A percentile compares a stretch with the other conserved stretches of the same genome.
Evolutionary conservation across 2,329 filamentous ascomycete species (phyloP).

Genomic region (Xylaria sp.): DNA sequence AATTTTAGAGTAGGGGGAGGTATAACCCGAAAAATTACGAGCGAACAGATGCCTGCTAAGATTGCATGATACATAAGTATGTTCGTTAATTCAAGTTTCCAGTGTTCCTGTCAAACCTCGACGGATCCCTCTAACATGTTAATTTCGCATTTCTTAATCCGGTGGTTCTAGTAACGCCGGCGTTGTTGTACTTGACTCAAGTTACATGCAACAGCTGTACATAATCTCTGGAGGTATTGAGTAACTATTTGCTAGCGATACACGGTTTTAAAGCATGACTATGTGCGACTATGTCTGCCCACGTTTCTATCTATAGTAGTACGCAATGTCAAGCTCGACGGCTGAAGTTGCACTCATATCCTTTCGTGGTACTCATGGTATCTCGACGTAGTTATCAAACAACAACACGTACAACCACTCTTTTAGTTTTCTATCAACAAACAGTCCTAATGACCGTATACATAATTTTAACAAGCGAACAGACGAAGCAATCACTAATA

Average conservation of each 20-base stretch:
- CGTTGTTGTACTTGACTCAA: not conserved
- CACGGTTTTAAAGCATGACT: not conserved
- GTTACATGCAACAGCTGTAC: not conserved
- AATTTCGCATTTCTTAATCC: not conserved
- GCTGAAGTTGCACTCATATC: not conserved
- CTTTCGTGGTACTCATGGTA: not conserved
- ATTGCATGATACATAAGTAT: not conserved
- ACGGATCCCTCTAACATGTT: not conserved
- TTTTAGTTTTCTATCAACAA: not conserved
- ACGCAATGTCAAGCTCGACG: not conserved
- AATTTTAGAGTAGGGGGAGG: not conserved
- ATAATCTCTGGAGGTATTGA: not conserved
- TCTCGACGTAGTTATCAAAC: not conserved
- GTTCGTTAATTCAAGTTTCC: not conserved
- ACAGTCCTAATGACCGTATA: not conserved
- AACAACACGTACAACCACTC: not conserved
- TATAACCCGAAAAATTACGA: not conserved
- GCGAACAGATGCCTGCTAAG: not conserved
- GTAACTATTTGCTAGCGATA: not conserved
- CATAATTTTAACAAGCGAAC: not conserved
- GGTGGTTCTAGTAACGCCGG: not conserved
- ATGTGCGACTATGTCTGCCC: not conserved
- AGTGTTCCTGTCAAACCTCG: not conserved
- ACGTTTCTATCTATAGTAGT: not conserved
- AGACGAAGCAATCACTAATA: not conserved